Evolutionary conservation across 2,329 filamentous ascomycete genomes (phyloP).

Genomic region (Purpureocillium lavendulum): DNA sequence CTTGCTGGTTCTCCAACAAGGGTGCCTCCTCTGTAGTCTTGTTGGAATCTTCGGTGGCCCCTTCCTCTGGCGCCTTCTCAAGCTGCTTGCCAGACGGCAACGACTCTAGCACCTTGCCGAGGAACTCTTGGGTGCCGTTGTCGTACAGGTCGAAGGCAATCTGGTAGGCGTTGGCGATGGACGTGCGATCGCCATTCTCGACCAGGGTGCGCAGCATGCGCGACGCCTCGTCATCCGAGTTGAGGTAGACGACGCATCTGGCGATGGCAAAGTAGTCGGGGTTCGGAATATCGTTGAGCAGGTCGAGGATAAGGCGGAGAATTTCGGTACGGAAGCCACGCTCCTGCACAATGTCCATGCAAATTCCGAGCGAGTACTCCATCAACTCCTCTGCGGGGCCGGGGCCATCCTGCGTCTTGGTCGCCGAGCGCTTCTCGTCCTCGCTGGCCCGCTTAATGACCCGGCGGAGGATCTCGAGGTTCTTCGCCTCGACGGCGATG

Average conservation of each 20-base stretch:
- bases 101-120: slow-evolving; percentile 79
- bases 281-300: slow-evolving; percentile 85
- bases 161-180: slow-evolving; percentile 84
- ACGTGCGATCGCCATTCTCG: slow-evolving; percentile 66
- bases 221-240: slow-evolving; percentile 85
- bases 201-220: slow-evolving; percentile 78
- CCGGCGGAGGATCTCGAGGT: slow-evolving; percentile 75
- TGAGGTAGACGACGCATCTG: slow-evolving; percentile 92
- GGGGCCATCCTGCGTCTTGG: slow-evolving; percentile 40
- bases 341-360: slow-evolving; percentile 97
- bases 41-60: slow-evolving; percentile 34
- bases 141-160: slow-evolving; percentile 98
- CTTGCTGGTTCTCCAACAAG: slow-evolving; percentile 39
- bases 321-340: slow-evolving; percentile 77
- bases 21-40: slow-evolving; percentile 37
- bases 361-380: slow-evolving; percentile 92
- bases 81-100: slow-evolving; percentile 50
- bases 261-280: slow-evolving; percentile 98
- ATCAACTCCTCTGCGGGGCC: slow-evolving; percentile 81
- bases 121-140: slow-evolving; percentile 95
- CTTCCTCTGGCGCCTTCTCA: slow-evolving; percentile 31
- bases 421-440: slow-evolving; percentile 65
- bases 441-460: slow-evolving; percentile 86
- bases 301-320: slow-evolving; percentile 80
- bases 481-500: slow-evolving; percentile 91